Percentiles rank a stretch among this genome's conserved stretches.
phyloP scores from a whole-genome alignment of 2,329 filamentous ascomycete genomes.

The Aspergillus fijiensis region DNA sequence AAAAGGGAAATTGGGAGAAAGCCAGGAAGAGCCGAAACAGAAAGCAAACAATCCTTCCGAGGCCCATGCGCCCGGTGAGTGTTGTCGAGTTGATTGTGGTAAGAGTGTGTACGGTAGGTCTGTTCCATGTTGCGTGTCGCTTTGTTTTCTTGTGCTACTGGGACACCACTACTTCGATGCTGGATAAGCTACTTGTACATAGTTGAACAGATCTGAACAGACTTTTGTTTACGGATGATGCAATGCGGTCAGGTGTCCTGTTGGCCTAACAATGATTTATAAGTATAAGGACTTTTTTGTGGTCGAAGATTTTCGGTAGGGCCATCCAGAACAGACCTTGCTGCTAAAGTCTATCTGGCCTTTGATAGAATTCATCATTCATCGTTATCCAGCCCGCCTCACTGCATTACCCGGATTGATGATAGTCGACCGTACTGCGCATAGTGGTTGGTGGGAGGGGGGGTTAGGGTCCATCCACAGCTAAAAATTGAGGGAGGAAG shows the following conservation, averaged over 20 bases:
- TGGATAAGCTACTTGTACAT: background rate
- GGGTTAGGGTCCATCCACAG: background rate
- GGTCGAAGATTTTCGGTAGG: background rate
- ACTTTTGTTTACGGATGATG: background rate
- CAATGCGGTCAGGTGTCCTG: background rate
- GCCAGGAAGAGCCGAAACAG: background rate
- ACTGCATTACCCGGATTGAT: background rate
- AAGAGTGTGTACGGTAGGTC: background rate
- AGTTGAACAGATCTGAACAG: background rate
- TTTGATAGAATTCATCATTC: background rate
- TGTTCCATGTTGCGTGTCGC: background rate
- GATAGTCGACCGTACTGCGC: too few relatives aligned
- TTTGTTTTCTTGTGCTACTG: background rate
- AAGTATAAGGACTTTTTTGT: background rate
- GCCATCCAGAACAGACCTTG: background rate
- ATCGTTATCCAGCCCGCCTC: background rate
- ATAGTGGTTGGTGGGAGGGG: background rate
- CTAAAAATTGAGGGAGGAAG: background rate
- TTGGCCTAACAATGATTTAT: background rate
- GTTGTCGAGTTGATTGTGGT: background rate
- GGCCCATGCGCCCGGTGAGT: background rate
- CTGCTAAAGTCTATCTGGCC: background rate
- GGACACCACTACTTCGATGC: background rate
- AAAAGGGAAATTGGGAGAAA: background rate
- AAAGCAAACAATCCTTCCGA: background rate